Evolutionary conservation across 1,284 basidiomycete species (phyloP), one percentile per base, ranked within the genome.

Genomic region (Leccinum laetum): DNA sequence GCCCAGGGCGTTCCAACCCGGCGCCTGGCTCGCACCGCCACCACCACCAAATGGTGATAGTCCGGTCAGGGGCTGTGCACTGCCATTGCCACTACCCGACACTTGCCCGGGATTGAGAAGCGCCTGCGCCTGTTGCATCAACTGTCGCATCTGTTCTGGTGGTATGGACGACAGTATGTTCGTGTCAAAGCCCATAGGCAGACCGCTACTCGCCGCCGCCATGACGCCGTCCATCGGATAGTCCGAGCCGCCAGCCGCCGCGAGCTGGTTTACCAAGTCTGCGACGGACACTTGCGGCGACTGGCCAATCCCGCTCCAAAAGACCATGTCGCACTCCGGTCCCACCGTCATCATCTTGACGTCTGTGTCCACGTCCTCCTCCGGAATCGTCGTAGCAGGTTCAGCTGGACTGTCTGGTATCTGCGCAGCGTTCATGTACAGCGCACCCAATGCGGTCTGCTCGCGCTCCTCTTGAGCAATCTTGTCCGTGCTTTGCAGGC

Each of bases 351-450:
- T 93, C 61, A 78, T 72, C 71, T 82, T 83, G 68, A 85, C 82
- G 58, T 85, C 82, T 71, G 77, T 81, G 75, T 93, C 90, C 67
- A 87, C 81, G 71, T 91, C 86, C 67, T 90, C 90, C 69, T 90
- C 89, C 52, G 83, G 73, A 68, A 91, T 83, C 71, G 83, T 80
- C 65, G 76, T 75, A 18, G 82, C 71, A n/a, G 88, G 86, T 76
- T 93, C 92, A 41, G 83, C 83, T n/a, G 92, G 90, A 64, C 87
- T 84, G 61, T 92, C 89, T 24, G 92, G 92, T 71, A 93, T 89
- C 69, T 90, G 88, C 59, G 82, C 81, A 44, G 82, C 76, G 16
- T 82, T 83, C 81, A 90, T 86, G 74, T 94, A 94, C 39, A 91
- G 75, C 56, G 91, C 91, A 44, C 84, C 84, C 35, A 94, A 80